Evolutionary conservation across 805 yeast genomes (phyloP), one percentile per base, ranked within the genome.

Genomic region (Hanseniaspora valbyensis): DNA sequence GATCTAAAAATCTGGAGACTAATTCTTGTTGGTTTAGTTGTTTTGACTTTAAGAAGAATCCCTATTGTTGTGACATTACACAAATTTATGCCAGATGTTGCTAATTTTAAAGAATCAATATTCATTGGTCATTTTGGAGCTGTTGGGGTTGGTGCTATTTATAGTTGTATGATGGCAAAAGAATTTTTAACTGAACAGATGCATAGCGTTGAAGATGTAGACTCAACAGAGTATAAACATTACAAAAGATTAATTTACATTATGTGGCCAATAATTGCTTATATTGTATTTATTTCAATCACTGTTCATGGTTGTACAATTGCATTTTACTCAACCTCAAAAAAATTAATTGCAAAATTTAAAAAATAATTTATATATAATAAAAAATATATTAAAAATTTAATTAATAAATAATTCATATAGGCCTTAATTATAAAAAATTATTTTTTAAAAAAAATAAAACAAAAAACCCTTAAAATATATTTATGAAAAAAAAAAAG

Each of bases 41-140:
- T 88, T 21, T 70, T 88, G 13, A 74, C 84, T 49, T 71, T 87
- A 54, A 73, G 96, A 57, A 73, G 96, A 56, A 69, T 88, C 8
- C 96, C 96, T 0, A 88, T 85, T 0, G 83, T 87, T 40, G 59
- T 87, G 44, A 73, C 77, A 0, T 66, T 84, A 45, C 83, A 83
- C 58, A 88, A 90, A 0, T 62, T 87, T 21, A 81, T 85, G 2
- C 95, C 96, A 0, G 96, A 88, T 61, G 76, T 88, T 33, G 79
- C 85, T 58, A 75, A 86, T 12, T 88, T 96, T 95, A 77, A 95
- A 62, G 96, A 88, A 63, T 95, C 96, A 0, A 62, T 88, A 3
- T 89, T 89, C 64, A 85, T 94, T 63, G 96, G 96, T 19, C 96
- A 89, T 66, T 88, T 88, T 64, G 96, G 96, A n/a, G 96, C 96